A percentile compares a stretch with the other conserved stretches of the same genome.
Conservation (phyloP, 495 filamentous ascomycete species). For the Parmelia sp. region DNA sequence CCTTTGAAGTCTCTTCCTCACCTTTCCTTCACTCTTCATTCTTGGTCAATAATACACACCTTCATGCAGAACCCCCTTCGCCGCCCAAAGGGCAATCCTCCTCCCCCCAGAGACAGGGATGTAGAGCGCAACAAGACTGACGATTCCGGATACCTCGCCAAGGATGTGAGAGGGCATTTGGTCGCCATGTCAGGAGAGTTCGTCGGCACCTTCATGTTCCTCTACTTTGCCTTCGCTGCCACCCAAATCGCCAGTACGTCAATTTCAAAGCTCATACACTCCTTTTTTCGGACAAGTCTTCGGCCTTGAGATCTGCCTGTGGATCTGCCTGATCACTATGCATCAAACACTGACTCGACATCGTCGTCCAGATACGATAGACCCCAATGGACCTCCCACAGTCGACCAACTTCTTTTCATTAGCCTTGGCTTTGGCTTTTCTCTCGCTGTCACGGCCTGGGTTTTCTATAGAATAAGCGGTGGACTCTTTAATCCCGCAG, state of each 20-base stretch:
- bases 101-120: conserved; percentile 5
- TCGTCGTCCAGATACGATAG: not conserved
- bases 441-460: conserved; percentile 75
- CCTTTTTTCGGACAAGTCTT: not conserved
- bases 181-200: conserved; percentile 35
- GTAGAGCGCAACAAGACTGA: conserved; percentile 9
- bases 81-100: conserved; percentile 8
- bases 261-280: not conserved
- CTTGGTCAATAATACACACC: not conserved
- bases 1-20: not conserved
- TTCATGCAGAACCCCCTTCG: conserved; percentile 20
- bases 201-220: conserved; percentile 47
- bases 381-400: not conserved
- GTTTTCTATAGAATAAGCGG: conserved; percentile 76
- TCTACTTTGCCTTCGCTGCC: conserved; percentile 43
- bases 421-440: conserved; percentile 66
- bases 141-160: conserved; percentile 9
- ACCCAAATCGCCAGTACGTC: conserved; percentile 19
- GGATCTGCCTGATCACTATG: not conserved
- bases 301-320: not conserved
- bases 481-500: conserved; percentile 76
- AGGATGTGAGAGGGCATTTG: conserved; percentile 19
- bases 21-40: not conserved
- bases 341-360: not conserved
- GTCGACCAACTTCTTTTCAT: conserved; percentile 55